Evolutionary conservation across 345 rosid genomes (phyloP).

Genomic region (Eucalyptus erythrocorys): DNA sequence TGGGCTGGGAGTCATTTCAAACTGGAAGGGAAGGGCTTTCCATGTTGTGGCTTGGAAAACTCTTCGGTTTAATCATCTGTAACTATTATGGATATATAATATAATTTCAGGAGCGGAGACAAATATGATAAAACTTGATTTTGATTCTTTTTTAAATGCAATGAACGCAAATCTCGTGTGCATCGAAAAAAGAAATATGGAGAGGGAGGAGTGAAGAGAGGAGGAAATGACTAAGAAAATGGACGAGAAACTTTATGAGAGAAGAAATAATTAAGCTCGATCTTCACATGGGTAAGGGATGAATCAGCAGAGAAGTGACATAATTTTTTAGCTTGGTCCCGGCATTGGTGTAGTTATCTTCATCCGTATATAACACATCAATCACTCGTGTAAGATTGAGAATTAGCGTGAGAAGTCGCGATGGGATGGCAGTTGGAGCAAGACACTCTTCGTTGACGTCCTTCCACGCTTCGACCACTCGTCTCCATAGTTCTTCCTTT

Average conservation of each 20-base stretch:
- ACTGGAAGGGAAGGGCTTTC: not conserved
- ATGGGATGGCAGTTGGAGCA: not conserved
- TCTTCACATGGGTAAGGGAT: not conserved
- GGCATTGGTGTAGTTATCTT: slow-evolving; percentile 4
- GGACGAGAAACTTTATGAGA: not conserved
- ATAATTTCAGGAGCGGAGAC: not conserved
- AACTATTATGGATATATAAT: not conserved
- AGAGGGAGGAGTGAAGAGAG: not conserved
- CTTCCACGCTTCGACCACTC: slow-evolving; percentile 18
- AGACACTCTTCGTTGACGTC: slow-evolving; percentile 7
- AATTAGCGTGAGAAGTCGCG: not conserved
- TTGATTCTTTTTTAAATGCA: not conserved
- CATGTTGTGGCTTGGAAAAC: not conserved
- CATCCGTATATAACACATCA: slow-evolving; percentile 3
- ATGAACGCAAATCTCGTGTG: not conserved
- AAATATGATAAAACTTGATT: not conserved
- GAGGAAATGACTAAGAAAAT: not conserved
- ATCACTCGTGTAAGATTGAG: slow-evolving; percentile 2
- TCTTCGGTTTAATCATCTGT: not conserved
- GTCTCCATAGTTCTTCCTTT: not conserved
- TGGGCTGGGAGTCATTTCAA: no score
- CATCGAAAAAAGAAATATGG: not conserved
- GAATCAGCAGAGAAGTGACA: not conserved
- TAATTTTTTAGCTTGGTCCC: not conserved
- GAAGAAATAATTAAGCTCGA: not conserved